phyloP scores from a whole-genome alignment of 2,329 filamentous ascomycete species.

The Chrysoporthe deuterocubensis region DNA sequence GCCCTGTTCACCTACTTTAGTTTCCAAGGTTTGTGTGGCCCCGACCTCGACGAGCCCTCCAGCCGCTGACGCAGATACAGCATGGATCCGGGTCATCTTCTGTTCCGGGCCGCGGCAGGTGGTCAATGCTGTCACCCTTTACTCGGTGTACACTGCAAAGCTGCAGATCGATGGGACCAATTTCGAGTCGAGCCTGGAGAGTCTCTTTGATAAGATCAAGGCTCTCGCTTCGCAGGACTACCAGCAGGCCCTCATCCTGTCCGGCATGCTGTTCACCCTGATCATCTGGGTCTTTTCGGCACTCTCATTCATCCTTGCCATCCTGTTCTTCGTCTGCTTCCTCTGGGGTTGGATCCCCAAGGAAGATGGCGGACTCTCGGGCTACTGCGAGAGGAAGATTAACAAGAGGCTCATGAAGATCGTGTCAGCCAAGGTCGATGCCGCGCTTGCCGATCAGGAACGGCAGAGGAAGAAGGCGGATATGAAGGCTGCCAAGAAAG shows the following conservation, averaged over 20 bases:
- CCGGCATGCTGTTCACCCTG: conserved; percentile 90
- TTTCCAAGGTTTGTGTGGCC: conserved; percentile 55
- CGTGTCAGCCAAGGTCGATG: conserved; percentile 84
- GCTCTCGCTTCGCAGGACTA: conserved; percentile 73
- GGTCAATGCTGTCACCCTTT: conserved; percentile 87
- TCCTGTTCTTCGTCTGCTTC: conserved; percentile 83
- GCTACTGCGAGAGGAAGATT: conserved; percentile 91
- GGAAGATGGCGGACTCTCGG: conserved; percentile 76
- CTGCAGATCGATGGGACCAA: conserved; percentile 62
- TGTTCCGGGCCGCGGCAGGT: conserved; percentile 92
- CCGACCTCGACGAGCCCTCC: background rate
- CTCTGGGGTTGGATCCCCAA: conserved; percentile 90
- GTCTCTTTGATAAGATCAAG: conserved; percentile 84
- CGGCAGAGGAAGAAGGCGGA: conserved; percentile 59
- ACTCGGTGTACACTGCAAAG: conserved; percentile 78
- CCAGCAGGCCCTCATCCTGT: conserved; percentile 80
- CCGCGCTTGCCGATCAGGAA: conserved; percentile 81
- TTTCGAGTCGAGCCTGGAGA: conserved; percentile 67
- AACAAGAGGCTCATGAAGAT: conserved; percentile 84
- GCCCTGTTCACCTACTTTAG: conserved; percentile 90
- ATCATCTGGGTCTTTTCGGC: conserved; percentile 86
- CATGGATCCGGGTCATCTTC: conserved; percentile 85
- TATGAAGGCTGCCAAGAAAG: conserved; percentile 55
- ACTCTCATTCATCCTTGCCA: conserved; percentile 73
- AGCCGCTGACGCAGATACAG: conserved; percentile 45